phyloP scores from a whole-genome alignment of 1,284 basidiomycete genomes.

The Ceratobasidium sp. region DNA sequence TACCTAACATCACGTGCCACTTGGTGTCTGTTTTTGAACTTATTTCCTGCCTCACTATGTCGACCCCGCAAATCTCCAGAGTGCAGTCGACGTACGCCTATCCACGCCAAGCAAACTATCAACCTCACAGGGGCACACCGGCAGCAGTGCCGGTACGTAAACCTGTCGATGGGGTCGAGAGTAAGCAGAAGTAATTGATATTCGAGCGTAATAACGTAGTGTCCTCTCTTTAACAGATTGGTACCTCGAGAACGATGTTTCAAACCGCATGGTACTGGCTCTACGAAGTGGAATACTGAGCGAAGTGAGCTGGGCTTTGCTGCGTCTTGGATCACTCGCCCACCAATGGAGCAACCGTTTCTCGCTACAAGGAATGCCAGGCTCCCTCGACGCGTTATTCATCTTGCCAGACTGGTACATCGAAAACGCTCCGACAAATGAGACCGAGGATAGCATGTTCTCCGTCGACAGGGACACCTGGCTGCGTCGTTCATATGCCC shows the following conservation, averaged over 20 bases:
- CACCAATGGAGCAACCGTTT: conserved; percentile 74
- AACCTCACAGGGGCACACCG: conserved; percentile 18
- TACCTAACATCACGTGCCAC: neutral
- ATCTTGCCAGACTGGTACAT: conserved; percentile 83
- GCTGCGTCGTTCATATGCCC: conserved; percentile 70
- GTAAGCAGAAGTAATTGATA: neutral
- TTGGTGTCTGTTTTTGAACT: neutral
- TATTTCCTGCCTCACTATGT: conserved; percentile 12
- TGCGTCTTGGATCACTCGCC: conserved; percentile 80
- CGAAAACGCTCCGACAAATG: conserved; percentile 45
- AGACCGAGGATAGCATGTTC: conserved; percentile 41
- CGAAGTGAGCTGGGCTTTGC: conserved; percentile 85
- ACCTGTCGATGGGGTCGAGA: conserved; percentile 16
- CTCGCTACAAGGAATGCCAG: conserved; percentile 74
- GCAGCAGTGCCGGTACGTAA: neutral
- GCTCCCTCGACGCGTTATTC: conserved; percentile 81
- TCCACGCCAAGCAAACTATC: conserved; percentile 22
- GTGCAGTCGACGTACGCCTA: conserved; percentile 19
- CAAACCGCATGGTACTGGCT: conserved; percentile 85
- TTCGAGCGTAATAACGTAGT: neutral
- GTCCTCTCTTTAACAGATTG: conserved; percentile 68
- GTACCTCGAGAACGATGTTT: conserved; percentile 79
- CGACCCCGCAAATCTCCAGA: conserved; percentile 34
- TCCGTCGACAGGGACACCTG: conserved; percentile 31
- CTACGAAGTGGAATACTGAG: conserved; percentile 79